A percentile compares a stretch with the other conserved stretches of the same genome.
These are phyloP conservation scores for Chytriomyces hyalinus DNA, from an alignment of 192 early-diverging fungal species.

Conservation along the genomic window DNA sequence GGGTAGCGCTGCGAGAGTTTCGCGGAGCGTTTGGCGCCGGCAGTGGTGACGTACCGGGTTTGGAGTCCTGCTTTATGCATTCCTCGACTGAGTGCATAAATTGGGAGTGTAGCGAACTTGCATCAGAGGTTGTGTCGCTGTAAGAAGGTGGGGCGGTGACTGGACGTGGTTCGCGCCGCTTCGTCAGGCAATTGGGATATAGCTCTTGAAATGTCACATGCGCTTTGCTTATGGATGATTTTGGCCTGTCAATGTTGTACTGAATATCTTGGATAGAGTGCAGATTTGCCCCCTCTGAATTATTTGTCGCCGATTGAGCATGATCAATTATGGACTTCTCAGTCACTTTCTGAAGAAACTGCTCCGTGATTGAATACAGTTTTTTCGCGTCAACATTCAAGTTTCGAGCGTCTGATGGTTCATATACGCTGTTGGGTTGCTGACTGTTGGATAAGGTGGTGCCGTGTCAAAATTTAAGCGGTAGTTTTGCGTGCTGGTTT, in stretches of 20 bases:
- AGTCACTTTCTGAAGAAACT: background rate
- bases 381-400: background rate
- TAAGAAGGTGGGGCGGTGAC: background rate
- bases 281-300: background rate
- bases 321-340: conserved; percentile 9
- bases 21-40: too few species aligned
- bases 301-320: background rate
- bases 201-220: background rate
- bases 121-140: too few species aligned
- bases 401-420: too few species aligned
- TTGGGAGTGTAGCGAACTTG: too few species aligned
- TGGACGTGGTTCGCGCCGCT: background rate
- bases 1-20: too few species aligned
- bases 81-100: too few species aligned
- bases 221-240: background rate
- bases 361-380: background rate
- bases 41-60: too few species aligned
- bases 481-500: too few species aligned
- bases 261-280: background rate
- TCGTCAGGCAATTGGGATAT: background rate
- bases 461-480: too few species aligned
- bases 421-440: too few species aligned
- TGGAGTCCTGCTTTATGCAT: too few species aligned
- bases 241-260: background rate
- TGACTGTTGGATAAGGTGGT: too few species aligned